A percentile compares a stretch with the other conserved stretches of the same genome.
Evolutionary conservation across 2,329 filamentous ascomycete genomes (phyloP).

Genomic region (Ophiostoma ulmi): DNA sequence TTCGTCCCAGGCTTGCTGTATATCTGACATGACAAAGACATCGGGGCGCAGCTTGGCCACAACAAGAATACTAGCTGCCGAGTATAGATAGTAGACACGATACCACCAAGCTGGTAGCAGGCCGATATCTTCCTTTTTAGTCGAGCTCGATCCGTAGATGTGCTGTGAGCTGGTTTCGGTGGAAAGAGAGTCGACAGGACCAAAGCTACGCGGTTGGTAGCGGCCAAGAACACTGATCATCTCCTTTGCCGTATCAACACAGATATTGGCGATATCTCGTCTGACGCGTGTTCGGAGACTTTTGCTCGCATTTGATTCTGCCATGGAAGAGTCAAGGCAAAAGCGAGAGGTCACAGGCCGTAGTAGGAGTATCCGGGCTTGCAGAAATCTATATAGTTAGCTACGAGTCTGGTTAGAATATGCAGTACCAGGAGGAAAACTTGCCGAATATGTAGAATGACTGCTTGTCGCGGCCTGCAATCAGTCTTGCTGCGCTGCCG

Average conservation of each 20-base stretch:
- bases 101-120: background rate
- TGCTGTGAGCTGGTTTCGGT: background rate
- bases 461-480: background rate
- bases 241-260: background rate
- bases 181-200: background rate
- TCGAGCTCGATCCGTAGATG: background rate
- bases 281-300: background rate
- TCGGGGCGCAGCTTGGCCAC: background rate
- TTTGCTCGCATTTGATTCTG: background rate
- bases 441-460: background rate
- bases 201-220: background rate
- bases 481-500: background rate
- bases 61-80: background rate
- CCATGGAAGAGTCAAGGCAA: background rate
- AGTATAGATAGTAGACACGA: background rate
- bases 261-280: background rate
- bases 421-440: background rate
- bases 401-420: background rate
- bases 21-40: background rate
- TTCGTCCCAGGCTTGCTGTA: background rate
- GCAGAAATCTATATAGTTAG: background rate
- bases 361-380: background rate
- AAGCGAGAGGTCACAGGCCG: background rate
- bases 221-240: background rate
- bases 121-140: background rate